Percentiles rank a stretch among this genome's conserved stretches.
Conservation (phyloP, 2,329 filamentous ascomycete genomes). For the Camillea tinctor region DNA sequence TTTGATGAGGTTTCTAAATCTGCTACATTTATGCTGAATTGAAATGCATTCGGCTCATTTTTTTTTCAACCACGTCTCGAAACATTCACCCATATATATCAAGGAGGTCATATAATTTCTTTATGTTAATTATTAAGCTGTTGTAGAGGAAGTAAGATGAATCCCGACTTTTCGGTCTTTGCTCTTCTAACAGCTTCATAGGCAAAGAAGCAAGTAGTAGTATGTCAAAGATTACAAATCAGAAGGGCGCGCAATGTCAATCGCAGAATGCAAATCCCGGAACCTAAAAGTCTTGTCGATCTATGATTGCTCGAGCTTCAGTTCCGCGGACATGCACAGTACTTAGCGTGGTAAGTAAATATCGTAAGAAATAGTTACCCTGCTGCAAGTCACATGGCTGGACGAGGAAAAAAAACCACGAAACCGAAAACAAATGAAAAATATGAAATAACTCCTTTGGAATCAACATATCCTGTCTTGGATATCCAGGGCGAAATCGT, state of each 20-base stretch:
- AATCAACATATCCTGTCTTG: neutral
- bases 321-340: neutral
- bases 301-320: slow-evolving; percentile 4
- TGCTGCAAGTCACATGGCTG: neutral
- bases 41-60: neutral
- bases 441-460: neutral
- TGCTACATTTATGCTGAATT: neutral
- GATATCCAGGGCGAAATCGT: neutral
- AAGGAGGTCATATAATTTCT: neutral
- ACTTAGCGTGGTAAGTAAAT: neutral
- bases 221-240: slow-evolving; percentile 8
- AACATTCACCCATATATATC: neutral
- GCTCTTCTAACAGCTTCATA: neutral
- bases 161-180: neutral
- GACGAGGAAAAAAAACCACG: too few relatives aligned
- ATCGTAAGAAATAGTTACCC: neutral
- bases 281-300: slow-evolving; percentile 3
- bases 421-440: neutral
- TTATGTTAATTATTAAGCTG: neutral
- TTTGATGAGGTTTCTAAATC: neutral
- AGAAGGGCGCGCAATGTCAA: slow-evolving; percentile 6
- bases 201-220: neutral
- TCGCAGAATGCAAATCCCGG: neutral
- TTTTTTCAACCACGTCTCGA: neutral
- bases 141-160: neutral